Base-by-base conservation (phyloP, 2,329 filamentous ascomycete species). In the Ascochyta lentis region DNA sequence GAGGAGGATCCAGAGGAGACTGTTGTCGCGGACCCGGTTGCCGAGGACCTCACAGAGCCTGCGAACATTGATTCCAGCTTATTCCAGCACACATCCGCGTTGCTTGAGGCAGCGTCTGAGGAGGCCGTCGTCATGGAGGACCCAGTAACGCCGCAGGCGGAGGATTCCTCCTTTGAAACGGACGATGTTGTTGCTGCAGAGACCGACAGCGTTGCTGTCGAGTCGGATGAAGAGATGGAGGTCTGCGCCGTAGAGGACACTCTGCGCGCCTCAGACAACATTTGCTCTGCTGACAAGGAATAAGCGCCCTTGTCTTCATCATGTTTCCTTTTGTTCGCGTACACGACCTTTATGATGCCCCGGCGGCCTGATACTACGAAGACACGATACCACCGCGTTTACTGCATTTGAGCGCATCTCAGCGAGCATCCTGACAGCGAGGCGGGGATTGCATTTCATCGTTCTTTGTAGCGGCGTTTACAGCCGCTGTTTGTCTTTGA, bases 181-280 rank as follows among this genome's bases (percentile, higher is more conserved):
- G 48, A 51, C 7, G 45, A 48, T n/a, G n/a, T 56, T 8, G 47
- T 42, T 1, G 26, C 46, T 9, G 47, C 47, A 10, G 53, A 56
- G n/a, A 47, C 41, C 3, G 34, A 51, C 27, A 56, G 53, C 34
- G 53, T 56, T 9, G 53, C 53, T 15, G 26, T 56, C n/a, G 53
- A 56, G 47, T 47, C 41, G 3, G 53, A 56, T 19, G 53, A 56
- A 16, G 53, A 56, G 43, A 56, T 56, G 53, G 53, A 56, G 24
- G 53, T 56, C 13, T 56, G 53, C 33, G 42, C 53, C 3, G 8
- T 56, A 5, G 42, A 53, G 7, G 31, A 39, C n/a, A 5, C 22
- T 29, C 12, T 47, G 5, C 15, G n/a, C 3, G 26, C 24, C 6
- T 22, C 29, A 5, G 33, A 16, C 2, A 42, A 51, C 3, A 51